phyloP scores from a whole-genome alignment of 306 rosid species.

The Begonia loranthoides region DNA sequence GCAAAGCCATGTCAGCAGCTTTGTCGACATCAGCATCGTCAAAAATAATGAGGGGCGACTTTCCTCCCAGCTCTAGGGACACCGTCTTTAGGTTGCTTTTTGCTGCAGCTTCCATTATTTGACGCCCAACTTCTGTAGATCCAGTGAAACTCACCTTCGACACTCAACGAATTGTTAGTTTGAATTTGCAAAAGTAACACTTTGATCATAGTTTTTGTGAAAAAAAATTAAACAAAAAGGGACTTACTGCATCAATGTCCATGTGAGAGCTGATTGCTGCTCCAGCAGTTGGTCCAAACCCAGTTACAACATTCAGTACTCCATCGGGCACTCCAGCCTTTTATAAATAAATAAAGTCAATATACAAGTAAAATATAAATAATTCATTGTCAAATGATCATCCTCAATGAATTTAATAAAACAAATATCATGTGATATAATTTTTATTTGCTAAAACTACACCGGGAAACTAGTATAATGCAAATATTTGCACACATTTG shows the following conservation, averaged over 20 bases:
- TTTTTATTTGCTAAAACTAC: too few species aligned
- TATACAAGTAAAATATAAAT: too few species aligned
- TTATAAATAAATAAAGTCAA: not conserved
- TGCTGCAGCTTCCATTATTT: conserved; percentile 53
- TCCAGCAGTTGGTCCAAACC: conserved; percentile 71
- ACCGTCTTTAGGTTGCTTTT: conserved; percentile 63
- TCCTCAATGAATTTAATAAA: too few species aligned
- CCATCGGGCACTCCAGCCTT: conserved; percentile 94
- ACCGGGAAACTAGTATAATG: too few species aligned
- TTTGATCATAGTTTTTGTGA: too few species aligned
- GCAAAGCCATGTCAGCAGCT: conserved; percentile 61
- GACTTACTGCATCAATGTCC: conserved; percentile 66
- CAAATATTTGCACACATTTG: too few species aligned
- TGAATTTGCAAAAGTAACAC: too few species aligned
- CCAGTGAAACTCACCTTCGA: conserved; percentile 89
- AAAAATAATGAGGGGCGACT: conserved; percentile 65
- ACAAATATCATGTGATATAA: too few species aligned
- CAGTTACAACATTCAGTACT: conserved; percentile 70
- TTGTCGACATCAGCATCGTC: conserved; percentile 63
- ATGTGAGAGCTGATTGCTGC: conserved; percentile 60
- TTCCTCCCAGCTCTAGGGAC: conserved; percentile 85
- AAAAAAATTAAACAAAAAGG: too few species aligned
- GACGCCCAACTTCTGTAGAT: conserved; percentile 45
- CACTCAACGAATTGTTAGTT: not conserved
- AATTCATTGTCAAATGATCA: too few species aligned